phyloP scores from a whole-genome alignment of 2,329 filamentous ascomycete genomes.

The Aspergillus ruber region DNA sequence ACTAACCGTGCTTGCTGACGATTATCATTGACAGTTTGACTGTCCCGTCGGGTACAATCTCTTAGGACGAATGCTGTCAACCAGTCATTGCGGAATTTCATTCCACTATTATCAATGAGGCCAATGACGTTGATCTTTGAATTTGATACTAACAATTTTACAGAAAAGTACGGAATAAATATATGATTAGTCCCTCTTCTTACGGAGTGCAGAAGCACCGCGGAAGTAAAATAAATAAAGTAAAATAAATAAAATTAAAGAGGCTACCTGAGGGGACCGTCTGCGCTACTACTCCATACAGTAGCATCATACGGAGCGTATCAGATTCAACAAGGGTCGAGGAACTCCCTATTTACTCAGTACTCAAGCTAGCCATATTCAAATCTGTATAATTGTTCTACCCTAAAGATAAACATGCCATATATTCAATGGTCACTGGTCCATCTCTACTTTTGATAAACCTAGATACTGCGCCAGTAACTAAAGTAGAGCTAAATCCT shows the following conservation, averaged over 20 bases:
- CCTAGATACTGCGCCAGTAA: too few relatives aligned
- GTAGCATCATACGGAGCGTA: too few relatives aligned
- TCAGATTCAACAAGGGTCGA: too few relatives aligned
- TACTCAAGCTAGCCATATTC: too few relatives aligned
- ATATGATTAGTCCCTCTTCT: too few relatives aligned
- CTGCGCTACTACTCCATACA: constrained; percentile 7
- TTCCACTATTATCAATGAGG: constrained; percentile 17
- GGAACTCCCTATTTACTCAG: too few relatives aligned
- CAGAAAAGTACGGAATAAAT: too few relatives aligned
- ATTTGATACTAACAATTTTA: neutral
- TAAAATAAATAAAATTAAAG: neutral
- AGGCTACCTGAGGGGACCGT: constrained; percentile 13
- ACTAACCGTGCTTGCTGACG: neutral
- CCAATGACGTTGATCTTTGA: constrained; percentile 3
- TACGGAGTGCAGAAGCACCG: neutral
- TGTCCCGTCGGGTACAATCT: neutral
- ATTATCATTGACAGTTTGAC: neutral
- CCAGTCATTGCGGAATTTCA: constrained; percentile 16
- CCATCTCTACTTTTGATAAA: too few relatives aligned
- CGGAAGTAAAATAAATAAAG: neutral
- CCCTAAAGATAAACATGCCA: too few relatives aligned
- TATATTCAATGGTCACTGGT: too few relatives aligned
- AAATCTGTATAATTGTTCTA: too few relatives aligned
- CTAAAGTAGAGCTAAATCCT: too few relatives aligned
- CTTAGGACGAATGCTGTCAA: constrained; percentile 6